These are phyloP conservation scores for Tinospora cordifolia DNA, from an alignment of 164 flowering plant genomes.

Conservation along the genomic window DNA sequence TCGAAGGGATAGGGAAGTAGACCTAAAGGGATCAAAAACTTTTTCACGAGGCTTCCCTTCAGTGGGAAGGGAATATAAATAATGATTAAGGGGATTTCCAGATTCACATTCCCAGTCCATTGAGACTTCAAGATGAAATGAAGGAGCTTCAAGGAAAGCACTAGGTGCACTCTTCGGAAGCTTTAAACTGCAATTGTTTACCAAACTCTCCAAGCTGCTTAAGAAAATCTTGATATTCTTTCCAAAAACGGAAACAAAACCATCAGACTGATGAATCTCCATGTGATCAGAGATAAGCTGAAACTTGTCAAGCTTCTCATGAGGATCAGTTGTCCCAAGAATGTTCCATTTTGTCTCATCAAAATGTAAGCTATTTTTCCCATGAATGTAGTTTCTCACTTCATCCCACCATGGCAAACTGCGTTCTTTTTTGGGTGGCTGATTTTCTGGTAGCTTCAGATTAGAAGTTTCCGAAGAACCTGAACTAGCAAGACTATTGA, in stretches of 20 bases:
- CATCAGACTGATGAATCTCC: slow-evolving; percentile 92
- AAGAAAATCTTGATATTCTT: slow-evolving; percentile 63
- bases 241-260: slow-evolving; percentile 56
- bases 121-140: slow-evolving; percentile 66
- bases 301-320: slow-evolving; percentile 83
- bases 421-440: slow-evolving; percentile 78
- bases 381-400: slow-evolving; percentile 83
- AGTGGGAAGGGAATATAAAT: slow-evolving; percentile 69
- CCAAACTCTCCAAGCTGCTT: slow-evolving; percentile 85
- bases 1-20: slow-evolving; percentile 84
- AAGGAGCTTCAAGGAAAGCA: slow-evolving; percentile 69
- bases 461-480: slow-evolving; percentile 1
- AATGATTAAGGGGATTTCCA: slow-evolving; percentile 84
- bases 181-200: slow-evolving; percentile 45
- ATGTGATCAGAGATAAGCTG: slow-evolving; percentile 51
- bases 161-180: slow-evolving; percentile 38
- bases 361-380: slow-evolving; percentile 51
- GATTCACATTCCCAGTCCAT: slow-evolving; percentile 99
- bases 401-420: slow-evolving; percentile 99
- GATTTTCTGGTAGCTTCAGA: slow-evolving; percentile 14
- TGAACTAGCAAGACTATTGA: slow-evolving; percentile 24
- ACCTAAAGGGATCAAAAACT: slow-evolving; percentile 87
- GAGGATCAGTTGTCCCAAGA: slow-evolving; percentile 88
- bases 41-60: slow-evolving; percentile 74
- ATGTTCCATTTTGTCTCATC: slow-evolving; percentile 58